Evolutionary conservation across 2,329 filamentous ascomycete genomes (phyloP).

Genomic region (Cladophialophora bantiana): DNA sequence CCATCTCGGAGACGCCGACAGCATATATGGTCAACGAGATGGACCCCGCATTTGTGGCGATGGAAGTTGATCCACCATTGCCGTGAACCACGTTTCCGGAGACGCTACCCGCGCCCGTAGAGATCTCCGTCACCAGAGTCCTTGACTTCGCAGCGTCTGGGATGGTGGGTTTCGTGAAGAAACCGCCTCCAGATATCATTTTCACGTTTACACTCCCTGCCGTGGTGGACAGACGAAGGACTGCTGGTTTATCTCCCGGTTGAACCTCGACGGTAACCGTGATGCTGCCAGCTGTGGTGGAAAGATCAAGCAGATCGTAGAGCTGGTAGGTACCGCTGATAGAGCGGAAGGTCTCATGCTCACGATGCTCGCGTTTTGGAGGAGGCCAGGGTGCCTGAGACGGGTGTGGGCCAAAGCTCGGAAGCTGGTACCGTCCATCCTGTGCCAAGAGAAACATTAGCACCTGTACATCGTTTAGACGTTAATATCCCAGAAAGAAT

Average conservation of each 20-base stretch:
- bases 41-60: constrained; percentile 55
- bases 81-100: constrained; percentile 57
- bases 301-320: constrained; percentile 45
- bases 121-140: constrained; percentile 42
- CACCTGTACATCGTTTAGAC: background rate
- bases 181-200: constrained; percentile 27
- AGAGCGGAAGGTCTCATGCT: constrained; percentile 35
- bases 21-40: constrained; percentile 57
- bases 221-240: constrained; percentile 40
- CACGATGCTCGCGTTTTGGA: constrained; percentile 32
- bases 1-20: constrained; percentile 28
- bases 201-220: constrained; percentile 43
- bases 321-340: constrained; percentile 45
- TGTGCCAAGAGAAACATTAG: constrained; percentile 20
- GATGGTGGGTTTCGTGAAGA: constrained; percentile 34
- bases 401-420: constrained; percentile 21
- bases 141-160: constrained; percentile 15
- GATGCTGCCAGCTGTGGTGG: constrained; percentile 45
- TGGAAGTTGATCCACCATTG: constrained; percentile 51
- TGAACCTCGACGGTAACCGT: constrained; percentile 44
- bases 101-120: constrained; percentile 43
- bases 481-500: background rate
- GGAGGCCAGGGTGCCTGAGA: constrained; percentile 22
- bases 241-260: constrained; percentile 44
- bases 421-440: constrained; percentile 26